Conservation (phyloP, 208 protist species). For the Leishmania lainsoni region DNA sequence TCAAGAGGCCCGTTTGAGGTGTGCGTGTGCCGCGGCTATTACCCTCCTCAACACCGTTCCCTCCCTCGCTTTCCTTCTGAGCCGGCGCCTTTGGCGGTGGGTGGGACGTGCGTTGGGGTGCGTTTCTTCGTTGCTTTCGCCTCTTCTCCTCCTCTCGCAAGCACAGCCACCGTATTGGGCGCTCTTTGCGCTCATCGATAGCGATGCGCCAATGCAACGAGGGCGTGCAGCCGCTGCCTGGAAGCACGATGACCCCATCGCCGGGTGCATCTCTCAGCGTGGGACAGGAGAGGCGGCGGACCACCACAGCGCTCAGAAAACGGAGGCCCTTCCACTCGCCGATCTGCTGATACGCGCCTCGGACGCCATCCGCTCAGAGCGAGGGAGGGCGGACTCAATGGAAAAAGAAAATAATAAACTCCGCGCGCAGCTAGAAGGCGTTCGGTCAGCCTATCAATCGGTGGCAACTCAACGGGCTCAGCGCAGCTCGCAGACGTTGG, state of each 20-base stretch:
- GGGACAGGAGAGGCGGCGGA: background rate
- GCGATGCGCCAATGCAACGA: background rate
- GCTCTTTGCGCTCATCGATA: background rate
- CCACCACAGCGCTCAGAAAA: background rate
- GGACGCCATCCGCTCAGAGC: conserved; percentile 27
- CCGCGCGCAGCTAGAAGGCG: conserved; percentile 17
- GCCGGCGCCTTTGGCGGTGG: background rate
- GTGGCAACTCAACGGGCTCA: background rate
- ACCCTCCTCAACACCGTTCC: background rate
- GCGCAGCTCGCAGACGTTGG: background rate
- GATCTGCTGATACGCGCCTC: conserved; percentile 32
- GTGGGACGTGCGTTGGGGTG: background rate
- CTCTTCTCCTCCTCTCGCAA: background rate
- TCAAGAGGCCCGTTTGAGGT: background rate
- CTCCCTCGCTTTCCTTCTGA: background rate
- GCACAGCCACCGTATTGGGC: background rate
- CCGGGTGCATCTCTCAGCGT: conserved; percentile 9
- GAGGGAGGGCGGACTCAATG: conserved; percentile 19
- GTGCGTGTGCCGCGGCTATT: background rate
- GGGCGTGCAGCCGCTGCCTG: background rate
- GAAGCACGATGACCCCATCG: conserved; percentile 12
- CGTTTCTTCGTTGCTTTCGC: background rate
- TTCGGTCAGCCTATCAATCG: conserved; percentile 16
- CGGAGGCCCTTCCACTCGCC: conserved; percentile 2
- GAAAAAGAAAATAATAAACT: conserved; percentile 25